Base-by-base conservation (phyloP, 1,284 basidiomycete species). In the Trametes hirsuta region DNA sequence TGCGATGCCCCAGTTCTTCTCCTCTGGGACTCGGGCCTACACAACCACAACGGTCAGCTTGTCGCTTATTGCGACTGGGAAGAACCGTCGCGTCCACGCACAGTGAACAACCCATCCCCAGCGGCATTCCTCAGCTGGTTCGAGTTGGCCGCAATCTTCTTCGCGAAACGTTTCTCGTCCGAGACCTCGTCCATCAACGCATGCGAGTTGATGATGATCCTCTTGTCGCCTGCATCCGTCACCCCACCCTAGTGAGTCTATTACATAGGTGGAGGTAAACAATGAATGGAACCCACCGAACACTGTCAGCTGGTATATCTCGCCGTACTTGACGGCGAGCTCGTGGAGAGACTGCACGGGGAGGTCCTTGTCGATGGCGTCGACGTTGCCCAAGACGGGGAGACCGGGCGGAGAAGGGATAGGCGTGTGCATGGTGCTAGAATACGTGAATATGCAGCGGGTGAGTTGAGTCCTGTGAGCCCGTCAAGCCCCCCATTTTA, bases 1-100 rank as follows among this genome's bases (percentile, higher is more conserved):
- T 22, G 79, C 79, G 42, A 80, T 70, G 10, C 67, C 74, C 82
- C 81, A 83, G 66, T 80, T 81, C 44, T 73, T 70, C 62, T 84
- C 82, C 6, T 75, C 18, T 69, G 62, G 18, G 11, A 47, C 22
- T 71, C 68, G 1, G 79, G 74, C 65, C 66, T 71, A 15, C 12
- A 15, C 11, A 49, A 25, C 18, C 25, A 8, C 30, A 36, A n/a
- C 41, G 34, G n/a, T 48, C 4, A 53, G 35, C 6, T 21, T 35
- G 22, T 9, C 47, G 9, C n/a, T 14, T n/a, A n/a, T n/a, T n/a
- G n/a, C n/a, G 4, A 12, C 18, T 30, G 30, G 1, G 45, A 6
- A 14, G 37, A 14, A 46, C 21, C 34, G 9, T 52, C 18, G 6
- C 18, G 24, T 36, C 9, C 22, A 14, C 63, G n/a, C 25, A 64